Conservation (phyloP, 2,329 filamentous ascomycete genomes). For the Plectosphaerella sp. region DNA sequence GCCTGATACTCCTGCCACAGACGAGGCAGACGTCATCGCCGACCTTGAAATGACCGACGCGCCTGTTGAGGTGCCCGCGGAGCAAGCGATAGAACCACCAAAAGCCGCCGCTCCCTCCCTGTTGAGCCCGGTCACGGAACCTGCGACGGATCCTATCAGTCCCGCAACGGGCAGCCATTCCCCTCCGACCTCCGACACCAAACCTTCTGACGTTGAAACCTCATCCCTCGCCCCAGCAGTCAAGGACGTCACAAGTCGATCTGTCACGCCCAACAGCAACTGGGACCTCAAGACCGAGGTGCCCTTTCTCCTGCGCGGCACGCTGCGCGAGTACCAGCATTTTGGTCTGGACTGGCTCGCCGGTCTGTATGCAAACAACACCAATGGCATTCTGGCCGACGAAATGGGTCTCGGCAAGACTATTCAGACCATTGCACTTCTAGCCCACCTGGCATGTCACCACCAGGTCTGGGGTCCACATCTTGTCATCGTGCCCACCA, state of each 20-base stretch:
- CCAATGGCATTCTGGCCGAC: conserved; percentile 94
- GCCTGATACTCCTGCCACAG: neutral
- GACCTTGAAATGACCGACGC: conserved; percentile 30
- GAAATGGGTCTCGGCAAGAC: conserved; percentile 99
- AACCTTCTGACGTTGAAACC: conserved; percentile 44
- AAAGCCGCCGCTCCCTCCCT: no score
- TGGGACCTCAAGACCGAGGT: conserved; percentile 60
- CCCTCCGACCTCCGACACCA: conserved; percentile 45
- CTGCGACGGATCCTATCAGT: neutral
- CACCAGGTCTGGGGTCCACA: conserved; percentile 95
- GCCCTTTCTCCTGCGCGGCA: conserved; percentile 81
- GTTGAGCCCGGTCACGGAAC: no score
- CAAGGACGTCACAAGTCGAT: conserved; percentile 22
- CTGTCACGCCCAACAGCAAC: conserved; percentile 22
- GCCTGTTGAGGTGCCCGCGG: neutral
- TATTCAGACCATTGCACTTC: conserved; percentile 91
- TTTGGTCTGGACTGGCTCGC: conserved; percentile 97
- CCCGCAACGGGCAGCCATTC: conserved; percentile 33
- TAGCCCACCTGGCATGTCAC: conserved; percentile 87
- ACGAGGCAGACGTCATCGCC: conserved; percentile 11
- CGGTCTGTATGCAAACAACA: conserved; percentile 84
- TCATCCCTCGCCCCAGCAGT: conserved; percentile 13
- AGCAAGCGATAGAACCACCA: conserved; percentile 27
- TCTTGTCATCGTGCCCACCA: conserved; percentile 92
- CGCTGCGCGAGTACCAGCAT: conserved; percentile 91